Percentiles rank a stretch among this genome's conserved stretches.
phyloP scores from a whole-genome alignment of 345 rosid species.

The Salix dunnii region DNA sequence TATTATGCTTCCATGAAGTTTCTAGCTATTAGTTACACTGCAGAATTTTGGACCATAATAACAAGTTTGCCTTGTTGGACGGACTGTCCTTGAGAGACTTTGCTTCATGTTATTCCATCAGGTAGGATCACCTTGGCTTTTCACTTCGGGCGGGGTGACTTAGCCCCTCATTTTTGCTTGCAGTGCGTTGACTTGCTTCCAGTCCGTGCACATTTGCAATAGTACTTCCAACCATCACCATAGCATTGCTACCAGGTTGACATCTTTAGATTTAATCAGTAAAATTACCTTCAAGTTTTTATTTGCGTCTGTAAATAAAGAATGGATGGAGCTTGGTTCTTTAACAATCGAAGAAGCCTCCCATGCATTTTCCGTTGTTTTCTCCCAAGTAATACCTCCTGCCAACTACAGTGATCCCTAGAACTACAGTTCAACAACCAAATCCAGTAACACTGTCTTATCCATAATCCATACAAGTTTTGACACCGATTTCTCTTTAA shows the following conservation, averaged over 20 bases:
- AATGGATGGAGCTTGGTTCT: background rate
- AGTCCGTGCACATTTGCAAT: background rate
- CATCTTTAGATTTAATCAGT: no score
- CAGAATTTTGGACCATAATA: no score
- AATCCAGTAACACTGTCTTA: background rate
- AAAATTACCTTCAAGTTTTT: no score
- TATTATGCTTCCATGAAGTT: background rate
- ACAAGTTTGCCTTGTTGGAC: no score
- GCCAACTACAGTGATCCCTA: background rate
- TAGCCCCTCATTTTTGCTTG: background rate
- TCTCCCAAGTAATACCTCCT: background rate
- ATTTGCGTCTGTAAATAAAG: no score
- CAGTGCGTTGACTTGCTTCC: no score
- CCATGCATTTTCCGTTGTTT: background rate
- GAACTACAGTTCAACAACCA: background rate
- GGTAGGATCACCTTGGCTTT: no score
- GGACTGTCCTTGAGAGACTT: no score
- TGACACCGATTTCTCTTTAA: constrained; percentile 63
- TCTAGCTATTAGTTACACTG: no score
- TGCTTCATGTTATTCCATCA: no score
- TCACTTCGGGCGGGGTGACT: no score
- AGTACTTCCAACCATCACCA: background rate
- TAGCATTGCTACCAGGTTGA: background rate
- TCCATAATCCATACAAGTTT: constrained; percentile 37
- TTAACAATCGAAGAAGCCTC: background rate